Conservation (phyloP, 139 green algal genomes). For the Closterium sp. region DNA sequence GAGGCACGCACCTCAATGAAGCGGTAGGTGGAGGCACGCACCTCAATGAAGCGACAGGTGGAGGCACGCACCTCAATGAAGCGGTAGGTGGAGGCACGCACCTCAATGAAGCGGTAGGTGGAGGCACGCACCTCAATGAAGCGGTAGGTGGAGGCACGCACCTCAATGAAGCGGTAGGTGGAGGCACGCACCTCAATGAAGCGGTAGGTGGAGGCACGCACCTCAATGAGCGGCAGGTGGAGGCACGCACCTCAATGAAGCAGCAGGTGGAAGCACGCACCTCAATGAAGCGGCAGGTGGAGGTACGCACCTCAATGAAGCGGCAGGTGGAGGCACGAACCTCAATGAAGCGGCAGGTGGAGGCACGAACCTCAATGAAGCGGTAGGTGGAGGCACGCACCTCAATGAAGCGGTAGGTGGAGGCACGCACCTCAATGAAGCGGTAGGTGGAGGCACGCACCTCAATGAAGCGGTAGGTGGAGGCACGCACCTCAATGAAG, state of each 20-base stretch:
- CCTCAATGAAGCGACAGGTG: too few species aligned
- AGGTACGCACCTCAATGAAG: not conserved
- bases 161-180: too few species aligned
- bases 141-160: slow-evolving; percentile 1
- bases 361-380: not conserved
- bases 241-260: not conserved
- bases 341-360: too few species aligned
- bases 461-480: too few species aligned
- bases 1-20: not conserved
- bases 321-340: not conserved
- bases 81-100: slow-evolving; percentile 1
- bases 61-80: not conserved
- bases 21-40: slow-evolving; percentile 1
- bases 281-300: too few species aligned
- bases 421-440: not conserved
- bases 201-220: slow-evolving; percentile 1
- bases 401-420: too few species aligned
- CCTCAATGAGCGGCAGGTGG: too few species aligned
- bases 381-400: slow-evolving; percentile 4
- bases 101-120: too few species aligned
- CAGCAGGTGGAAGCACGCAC: not conserved
- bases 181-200: not conserved
- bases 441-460: slow-evolving; percentile 4
- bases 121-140: not conserved
- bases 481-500: not conserved